These are phyloP conservation scores for Fusarium devonianum DNA, from an alignment of 2,329 filamentous ascomycete genomes.

Conservation along the genomic window DNA sequence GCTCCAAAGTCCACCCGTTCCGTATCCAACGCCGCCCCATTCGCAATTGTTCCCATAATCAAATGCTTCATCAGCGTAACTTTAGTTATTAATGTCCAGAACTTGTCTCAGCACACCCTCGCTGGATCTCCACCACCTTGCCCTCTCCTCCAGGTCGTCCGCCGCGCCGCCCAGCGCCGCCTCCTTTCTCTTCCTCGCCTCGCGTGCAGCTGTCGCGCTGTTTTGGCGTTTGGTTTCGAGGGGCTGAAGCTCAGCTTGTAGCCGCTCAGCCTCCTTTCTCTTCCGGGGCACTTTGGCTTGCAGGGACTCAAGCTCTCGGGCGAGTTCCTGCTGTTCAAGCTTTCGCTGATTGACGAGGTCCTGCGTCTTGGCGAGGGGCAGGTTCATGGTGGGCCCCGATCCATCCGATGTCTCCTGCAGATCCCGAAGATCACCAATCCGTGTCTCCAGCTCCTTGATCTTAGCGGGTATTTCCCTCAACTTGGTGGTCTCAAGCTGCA, in stretches of 20 bases:
- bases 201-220: constrained; percentile 71
- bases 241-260: constrained; percentile 72
- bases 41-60: not conserved
- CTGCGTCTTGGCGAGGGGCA: constrained; percentile 65
- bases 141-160: constrained; percentile 78
- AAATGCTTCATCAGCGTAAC: not conserved
- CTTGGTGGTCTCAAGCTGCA: constrained; percentile 57
- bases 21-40: constrained; percentile 22
- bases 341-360: constrained; percentile 60
- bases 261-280: constrained; percentile 69
- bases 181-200: constrained; percentile 74
- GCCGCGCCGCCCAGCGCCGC: constrained; percentile 69
- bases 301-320: constrained; percentile 69
- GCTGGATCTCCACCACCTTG: constrained; percentile 76
- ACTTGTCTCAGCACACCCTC: constrained; percentile 69
- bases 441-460: constrained; percentile 57
- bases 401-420: constrained; percentile 46
- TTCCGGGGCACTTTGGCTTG: constrained; percentile 70
- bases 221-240: constrained; percentile 72
- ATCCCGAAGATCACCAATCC: constrained; percentile 55
- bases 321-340: constrained; percentile 61
- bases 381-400: constrained; percentile 55
- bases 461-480: constrained; percentile 60
- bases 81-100: constrained; percentile 62
- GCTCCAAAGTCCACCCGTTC: not conserved